phyloP scores from a whole-genome alignment of 345 rosid genomes.

The Aquilaria sinensis region DNA sequence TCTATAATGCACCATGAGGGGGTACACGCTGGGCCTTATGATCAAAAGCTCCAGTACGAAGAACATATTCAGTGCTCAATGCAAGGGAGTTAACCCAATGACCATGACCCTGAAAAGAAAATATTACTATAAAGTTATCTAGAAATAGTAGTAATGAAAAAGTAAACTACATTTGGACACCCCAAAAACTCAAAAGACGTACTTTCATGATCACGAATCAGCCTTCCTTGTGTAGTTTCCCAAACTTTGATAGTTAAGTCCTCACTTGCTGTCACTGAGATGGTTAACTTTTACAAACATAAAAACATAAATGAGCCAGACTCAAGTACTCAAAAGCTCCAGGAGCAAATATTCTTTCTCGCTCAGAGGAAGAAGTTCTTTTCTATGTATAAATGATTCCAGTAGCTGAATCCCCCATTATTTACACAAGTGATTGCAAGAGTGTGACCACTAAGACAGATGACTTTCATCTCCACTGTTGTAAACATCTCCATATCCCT shows the following conservation, averaged over 20 bases:
- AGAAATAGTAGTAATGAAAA: constrained; percentile 8
- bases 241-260: constrained; percentile 95
- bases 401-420: no score
- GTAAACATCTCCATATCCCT: constrained; percentile 87
- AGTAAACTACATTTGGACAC: neutral
- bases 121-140: constrained; percentile 5
- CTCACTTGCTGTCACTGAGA: no score
- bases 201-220: constrained; percentile 98
- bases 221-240: constrained; percentile 96
- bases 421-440: constrained; percentile 96
- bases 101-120: constrained; percentile 61
- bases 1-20: no score
- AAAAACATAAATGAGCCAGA: neutral
- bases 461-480: constrained; percentile 55
- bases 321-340: neutral
- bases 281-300: no score
- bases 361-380: neutral
- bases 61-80: constrained; percentile 89
- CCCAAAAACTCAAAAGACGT: constrained; percentile 10
- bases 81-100: constrained; percentile 99
- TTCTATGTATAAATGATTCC: constrained; percentile 79
- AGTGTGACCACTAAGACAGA: constrained; percentile 82
- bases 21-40: no score
- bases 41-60: constrained; percentile 94
- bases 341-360: no score